These are phyloP conservation scores for Leersia perrieri DNA, from an alignment of 176 grass and related monocot species.

Conservation along the genomic window DNA sequence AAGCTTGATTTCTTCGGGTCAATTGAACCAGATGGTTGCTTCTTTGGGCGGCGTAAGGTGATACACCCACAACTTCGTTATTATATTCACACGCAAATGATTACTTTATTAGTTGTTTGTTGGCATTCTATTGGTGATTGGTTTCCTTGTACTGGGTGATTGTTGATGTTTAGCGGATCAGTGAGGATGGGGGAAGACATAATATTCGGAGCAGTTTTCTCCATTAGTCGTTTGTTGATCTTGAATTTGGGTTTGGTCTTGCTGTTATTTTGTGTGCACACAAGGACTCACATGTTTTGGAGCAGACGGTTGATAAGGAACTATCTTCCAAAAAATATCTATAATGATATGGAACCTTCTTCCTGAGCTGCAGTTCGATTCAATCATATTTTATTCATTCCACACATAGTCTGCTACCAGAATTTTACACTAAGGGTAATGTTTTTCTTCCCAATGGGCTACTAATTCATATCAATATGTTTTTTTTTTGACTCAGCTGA, in stretches of 20 bases:
- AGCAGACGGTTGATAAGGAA: not conserved
- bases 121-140: not conserved
- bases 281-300: not conserved
- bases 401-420: not conserved
- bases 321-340: not conserved
- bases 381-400: not conserved
- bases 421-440: not conserved
- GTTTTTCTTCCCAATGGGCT: not conserved
- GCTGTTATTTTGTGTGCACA: not conserved
- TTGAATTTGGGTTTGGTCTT: not conserved
- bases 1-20: constrained; percentile 99
- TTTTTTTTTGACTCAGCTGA: constrained; percentile 69
- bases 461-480: constrained; percentile 20
- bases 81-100: not conserved
- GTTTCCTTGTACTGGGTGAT: not conserved
- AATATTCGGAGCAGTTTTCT: not conserved
- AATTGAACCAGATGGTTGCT: constrained; percentile 92
- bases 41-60: constrained; percentile 80
- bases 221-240: not conserved
- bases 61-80: not conserved
- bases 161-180: not conserved
- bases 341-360: not conserved
- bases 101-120: not conserved
- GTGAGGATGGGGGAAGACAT: not conserved
- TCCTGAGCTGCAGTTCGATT: not conserved